Conservation (phyloP, 2,329 filamentous ascomycete species). For the Monosporascus ibericus region DNA sequence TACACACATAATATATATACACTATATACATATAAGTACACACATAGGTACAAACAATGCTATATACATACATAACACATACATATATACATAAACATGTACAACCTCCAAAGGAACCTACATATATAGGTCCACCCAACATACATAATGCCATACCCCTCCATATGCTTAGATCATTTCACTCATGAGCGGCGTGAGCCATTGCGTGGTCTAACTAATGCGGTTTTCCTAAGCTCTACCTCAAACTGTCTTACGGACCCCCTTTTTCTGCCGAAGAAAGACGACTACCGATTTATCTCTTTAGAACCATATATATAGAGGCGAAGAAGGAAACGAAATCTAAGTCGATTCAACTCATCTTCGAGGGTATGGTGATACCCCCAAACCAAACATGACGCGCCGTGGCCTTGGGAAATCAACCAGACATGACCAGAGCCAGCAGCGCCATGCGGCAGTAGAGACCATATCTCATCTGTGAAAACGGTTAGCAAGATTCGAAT, state of each 20-base stretch:
- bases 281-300: constrained; percentile 2
- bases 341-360: not conserved
- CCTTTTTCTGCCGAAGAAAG: constrained; percentile 4
- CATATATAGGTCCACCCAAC: constrained; percentile 6
- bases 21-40: not conserved
- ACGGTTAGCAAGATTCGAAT: constrained; percentile 32
- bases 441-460: constrained; percentile 97
- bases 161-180: constrained; percentile 18
- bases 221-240: constrained; percentile 23
- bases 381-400: not conserved
- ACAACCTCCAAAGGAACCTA: constrained; percentile 8
- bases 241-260: constrained; percentile 16
- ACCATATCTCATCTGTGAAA: constrained; percentile 82
- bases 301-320: constrained; percentile 10
- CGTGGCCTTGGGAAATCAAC: constrained; percentile 14
- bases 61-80: not conserved
- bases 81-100: constrained; percentile 8
- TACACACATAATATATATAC: not conserved
- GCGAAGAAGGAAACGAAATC: not conserved
- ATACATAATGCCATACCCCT: constrained; percentile 10
- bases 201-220: constrained; percentile 23
- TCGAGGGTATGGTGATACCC: no score
- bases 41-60: not conserved
- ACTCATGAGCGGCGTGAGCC: constrained; percentile 27
- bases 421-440: constrained; percentile 82